Conservation (phyloP, 371 early-diverging fungal species). For the Apophysomyces sp. region DNA sequence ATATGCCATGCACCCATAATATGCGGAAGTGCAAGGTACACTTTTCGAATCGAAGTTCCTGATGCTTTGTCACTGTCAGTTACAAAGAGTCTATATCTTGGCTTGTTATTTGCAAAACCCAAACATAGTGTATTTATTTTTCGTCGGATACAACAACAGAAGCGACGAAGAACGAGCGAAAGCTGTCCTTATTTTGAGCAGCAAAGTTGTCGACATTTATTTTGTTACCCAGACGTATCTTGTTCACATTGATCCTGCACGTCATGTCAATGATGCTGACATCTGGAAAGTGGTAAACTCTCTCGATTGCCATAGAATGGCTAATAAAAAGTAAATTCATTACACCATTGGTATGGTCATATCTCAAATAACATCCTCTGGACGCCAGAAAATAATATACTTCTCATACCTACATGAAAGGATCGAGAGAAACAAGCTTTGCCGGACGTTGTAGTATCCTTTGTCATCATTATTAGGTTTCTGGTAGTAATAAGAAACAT, state of each 20-base stretch:
- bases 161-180: constrained; percentile 1
- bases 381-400: no score
- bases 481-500: no score
- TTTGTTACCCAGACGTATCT: neutral
- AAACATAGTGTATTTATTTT: neutral
- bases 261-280: constrained; percentile 1
- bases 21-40: no score
- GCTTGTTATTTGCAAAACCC: neutral
- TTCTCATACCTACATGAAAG: no score
- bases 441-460: no score
- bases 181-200: neutral
- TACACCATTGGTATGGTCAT: no score
- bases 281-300: neutral
- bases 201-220: constrained; percentile 1
- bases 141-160: constrained; percentile 2
- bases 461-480: no score
- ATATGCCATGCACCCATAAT: no score
- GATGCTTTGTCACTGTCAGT: neutral
- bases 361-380: no score
- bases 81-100: neutral
- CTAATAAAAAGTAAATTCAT: no score
- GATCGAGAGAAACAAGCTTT: no score
- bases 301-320: neutral
- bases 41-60: no score
- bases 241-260: neutral